phyloP scores from a whole-genome alignment of 164 flowering plant species.

The Buxus sempervirens region DNA sequence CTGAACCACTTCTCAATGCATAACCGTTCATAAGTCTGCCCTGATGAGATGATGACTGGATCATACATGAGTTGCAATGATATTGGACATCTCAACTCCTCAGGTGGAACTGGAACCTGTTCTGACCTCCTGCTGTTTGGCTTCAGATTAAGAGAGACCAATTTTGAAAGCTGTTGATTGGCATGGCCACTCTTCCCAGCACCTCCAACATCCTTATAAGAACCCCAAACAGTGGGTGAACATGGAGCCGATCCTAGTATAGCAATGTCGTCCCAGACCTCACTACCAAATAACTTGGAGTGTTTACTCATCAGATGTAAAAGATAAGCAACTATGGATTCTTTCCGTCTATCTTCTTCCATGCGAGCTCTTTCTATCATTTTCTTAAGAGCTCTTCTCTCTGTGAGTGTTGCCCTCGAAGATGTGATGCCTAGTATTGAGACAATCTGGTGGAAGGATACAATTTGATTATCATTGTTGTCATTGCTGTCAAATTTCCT shows the following conservation, averaged over 20 bases:
- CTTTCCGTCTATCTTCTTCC: conserved; percentile 95
- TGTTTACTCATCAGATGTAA: conserved; percentile 93
- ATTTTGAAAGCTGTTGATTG: conserved; percentile 74
- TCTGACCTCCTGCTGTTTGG: conserved; percentile 50
- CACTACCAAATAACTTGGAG: conserved; percentile 86
- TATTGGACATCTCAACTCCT: conserved; percentile 95
- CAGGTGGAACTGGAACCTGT: conserved; percentile 74
- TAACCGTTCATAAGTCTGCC: conserved; percentile 90
- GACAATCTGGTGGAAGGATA: conserved; percentile 89
- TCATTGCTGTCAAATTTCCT: conserved; percentile 48
- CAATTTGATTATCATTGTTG: conserved; percentile 72
- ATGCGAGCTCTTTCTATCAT: conserved; percentile 75
- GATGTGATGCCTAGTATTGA: conserved; percentile 83
- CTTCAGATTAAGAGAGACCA: conserved; percentile 71
- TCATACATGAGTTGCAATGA: conserved; percentile 97
- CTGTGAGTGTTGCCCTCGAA: conserved; percentile 90
- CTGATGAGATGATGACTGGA: conserved; percentile 93
- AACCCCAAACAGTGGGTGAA: conserved; percentile 76
- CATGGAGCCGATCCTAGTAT: conserved; percentile 95
- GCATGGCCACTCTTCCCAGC: conserved; percentile 38
- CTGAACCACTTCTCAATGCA: conserved; percentile 98
- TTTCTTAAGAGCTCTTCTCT: conserved; percentile 91
- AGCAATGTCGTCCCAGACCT: conserved; percentile 84
- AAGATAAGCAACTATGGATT: conserved; percentile 89
- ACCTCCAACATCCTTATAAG: conserved; percentile 46